These are phyloP conservation scores for Colletotrichum gloeosporioides DNA, from an alignment of 2,329 filamentous ascomycete genomes.

Conservation along the genomic window DNA sequence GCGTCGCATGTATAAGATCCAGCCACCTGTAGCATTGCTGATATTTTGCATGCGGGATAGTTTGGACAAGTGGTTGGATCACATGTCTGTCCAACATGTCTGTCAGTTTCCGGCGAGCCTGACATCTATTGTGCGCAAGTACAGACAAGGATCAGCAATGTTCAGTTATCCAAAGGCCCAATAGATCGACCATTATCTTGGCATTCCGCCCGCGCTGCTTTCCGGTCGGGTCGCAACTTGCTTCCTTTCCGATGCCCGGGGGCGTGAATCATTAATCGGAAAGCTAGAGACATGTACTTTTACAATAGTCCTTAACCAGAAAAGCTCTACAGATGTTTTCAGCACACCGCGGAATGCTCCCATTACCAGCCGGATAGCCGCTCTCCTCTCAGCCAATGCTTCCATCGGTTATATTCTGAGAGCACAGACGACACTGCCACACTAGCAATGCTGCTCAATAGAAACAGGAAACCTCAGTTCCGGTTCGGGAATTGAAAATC, in stretches of 20 bases:
- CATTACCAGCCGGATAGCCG: too few species aligned
- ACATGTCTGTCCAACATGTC: neutral
- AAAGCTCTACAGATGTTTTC: too few species aligned
- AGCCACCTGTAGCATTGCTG: neutral
- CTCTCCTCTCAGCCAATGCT: too few species aligned
- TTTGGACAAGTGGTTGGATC: neutral
- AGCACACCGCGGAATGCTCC: too few species aligned
- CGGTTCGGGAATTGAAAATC: too few species aligned
- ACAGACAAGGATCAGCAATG: neutral
- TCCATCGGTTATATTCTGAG: too few species aligned
- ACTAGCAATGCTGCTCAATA: too few species aligned
- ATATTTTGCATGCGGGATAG: neutral
- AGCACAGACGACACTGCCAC: too few species aligned
- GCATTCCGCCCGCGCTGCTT: neutral
- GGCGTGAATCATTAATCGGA: neutral
- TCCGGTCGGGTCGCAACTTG: neutral
- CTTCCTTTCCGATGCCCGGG: neutral
- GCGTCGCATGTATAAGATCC: neutral
- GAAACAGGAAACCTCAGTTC: too few species aligned
- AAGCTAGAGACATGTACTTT: neutral
- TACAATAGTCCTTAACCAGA: too few species aligned
- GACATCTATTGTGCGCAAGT: neutral
- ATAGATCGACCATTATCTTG: neutral
- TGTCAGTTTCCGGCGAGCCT: neutral
- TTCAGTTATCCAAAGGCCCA: neutral